Base-by-base conservation (phyloP, 805 yeast species). In the Saccharomycopsis fibuligera region DNA sequence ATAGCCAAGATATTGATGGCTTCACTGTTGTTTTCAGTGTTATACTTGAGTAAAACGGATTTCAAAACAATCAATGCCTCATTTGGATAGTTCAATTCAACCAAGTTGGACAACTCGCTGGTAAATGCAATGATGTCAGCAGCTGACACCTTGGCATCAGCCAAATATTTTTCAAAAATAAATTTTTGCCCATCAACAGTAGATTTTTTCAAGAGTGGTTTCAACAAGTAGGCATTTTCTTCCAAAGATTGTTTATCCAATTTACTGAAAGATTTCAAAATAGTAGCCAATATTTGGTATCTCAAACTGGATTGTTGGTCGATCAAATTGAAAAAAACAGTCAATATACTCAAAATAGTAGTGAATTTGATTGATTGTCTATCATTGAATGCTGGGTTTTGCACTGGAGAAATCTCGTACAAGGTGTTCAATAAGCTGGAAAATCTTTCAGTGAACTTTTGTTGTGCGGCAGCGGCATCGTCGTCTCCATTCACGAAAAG, bases 291-390 rank as follows among this genome's bases (percentile, higher is more conserved):
- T 22, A 49, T 49, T 19, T 22, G 30, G 4, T n/a, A 27, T 45
- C 55, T 45, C 16, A 53, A 42, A 14, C 21, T n/a, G 12, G 48
- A 44, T 10, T n/a, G 21, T 19, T 40, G 24, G 23, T 45, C 41
- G 19, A 53, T 40, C 33, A 50, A 47, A 27, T 53, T 53, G 51
- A 53, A 53, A 39, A 47, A 50, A 25, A 47, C 42, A 16, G 54
- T 41, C 19, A 50, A 48, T 17, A 48, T 31, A 22, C 54, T 50
- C 31, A 53, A 40, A 16, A 53, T 35, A 23, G 45, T 50, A 17
- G 54, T 45, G 37, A 53, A 53, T 24, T 44, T 50, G 39, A 53
- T 44, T 12, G 45, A 23, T 3, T 25, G 19, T 31, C 39, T 49
- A 19, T 53, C 52, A 19, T 49, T 53, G 40, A 50, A 50, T 16